Conservation (phyloP, 176 grass and related monocot species). For the Triticum urartu region DNA sequence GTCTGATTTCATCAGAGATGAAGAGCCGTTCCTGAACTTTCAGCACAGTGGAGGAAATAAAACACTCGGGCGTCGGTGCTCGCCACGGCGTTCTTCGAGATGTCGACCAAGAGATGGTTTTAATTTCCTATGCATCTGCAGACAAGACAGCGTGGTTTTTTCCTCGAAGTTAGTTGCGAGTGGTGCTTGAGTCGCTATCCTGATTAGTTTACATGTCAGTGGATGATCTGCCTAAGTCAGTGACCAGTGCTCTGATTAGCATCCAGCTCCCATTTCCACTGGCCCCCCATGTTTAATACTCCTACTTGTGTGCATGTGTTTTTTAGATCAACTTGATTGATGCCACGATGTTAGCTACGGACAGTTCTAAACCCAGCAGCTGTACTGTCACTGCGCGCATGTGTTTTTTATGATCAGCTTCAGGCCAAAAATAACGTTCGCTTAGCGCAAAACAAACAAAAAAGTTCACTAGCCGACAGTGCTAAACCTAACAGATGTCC, state of each 20-base stretch:
- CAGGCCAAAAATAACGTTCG: neutral
- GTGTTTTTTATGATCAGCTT: too few relatives aligned
- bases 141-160: neutral
- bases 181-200: neutral
- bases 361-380: neutral
- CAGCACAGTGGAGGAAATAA: too few relatives aligned
- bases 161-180: neutral
- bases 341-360: neutral
- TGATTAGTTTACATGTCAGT: conserved; percentile 12
- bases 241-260: neutral
- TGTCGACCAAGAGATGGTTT: neutral
- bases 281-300: neutral
- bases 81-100: neutral
- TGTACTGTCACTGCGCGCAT: too few relatives aligned
- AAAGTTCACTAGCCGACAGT: neutral
- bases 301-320: neutral
- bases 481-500: neutral
- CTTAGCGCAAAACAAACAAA: too few relatives aligned
- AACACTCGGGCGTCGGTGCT: conserved; percentile 11
- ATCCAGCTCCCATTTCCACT: neutral
- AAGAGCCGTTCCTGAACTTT: too few relatives aligned
- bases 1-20: too few relatives aligned
- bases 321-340: neutral
- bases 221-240: neutral
- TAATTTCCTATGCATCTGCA: too few relatives aligned